phyloP scores from a whole-genome alignment of 805 yeast species.

The Kluyveromyces siamensis region DNA sequence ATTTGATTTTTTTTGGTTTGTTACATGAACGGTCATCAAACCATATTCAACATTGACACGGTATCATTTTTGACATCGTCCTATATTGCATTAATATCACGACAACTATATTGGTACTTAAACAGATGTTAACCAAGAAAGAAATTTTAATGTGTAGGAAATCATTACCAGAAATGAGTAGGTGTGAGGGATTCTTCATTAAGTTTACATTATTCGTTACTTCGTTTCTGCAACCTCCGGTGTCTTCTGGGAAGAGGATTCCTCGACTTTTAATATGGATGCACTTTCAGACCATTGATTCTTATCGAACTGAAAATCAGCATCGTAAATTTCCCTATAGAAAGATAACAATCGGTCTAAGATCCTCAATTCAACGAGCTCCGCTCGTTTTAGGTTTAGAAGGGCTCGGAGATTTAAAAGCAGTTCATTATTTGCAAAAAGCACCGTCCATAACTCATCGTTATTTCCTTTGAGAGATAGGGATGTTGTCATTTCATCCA shows the following conservation, averaged over 20 bases:
- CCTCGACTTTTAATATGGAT: background rate
- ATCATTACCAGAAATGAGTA: no score
- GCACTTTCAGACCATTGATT: constrained; percentile 11
- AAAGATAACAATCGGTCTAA: constrained; percentile 16
- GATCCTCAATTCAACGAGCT: constrained; percentile 14
- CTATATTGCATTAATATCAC: no score
- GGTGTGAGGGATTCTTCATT: no score
- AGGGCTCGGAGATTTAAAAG: constrained; percentile 19
- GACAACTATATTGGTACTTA: no score
- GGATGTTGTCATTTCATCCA: constrained; percentile 23
- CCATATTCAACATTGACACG: no score
- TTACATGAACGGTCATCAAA: no score
- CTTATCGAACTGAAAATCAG: constrained; percentile 14
- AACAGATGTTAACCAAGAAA: no score
- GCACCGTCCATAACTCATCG: constrained; percentile 20
- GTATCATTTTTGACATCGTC: no score
- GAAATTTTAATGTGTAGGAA: no score
- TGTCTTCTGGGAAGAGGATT: background rate
- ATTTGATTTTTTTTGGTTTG: no score
- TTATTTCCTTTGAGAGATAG: constrained; percentile 16
- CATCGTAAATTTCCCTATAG: constrained; percentile 16
- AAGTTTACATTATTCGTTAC: no score
- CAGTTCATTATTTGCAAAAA: constrained; percentile 21
- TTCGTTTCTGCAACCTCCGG: background rate
- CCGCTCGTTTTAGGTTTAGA: constrained; percentile 16